Conservation (phyloP, 1,284 basidiomycete species). For the Malassezia slooffiae region DNA sequence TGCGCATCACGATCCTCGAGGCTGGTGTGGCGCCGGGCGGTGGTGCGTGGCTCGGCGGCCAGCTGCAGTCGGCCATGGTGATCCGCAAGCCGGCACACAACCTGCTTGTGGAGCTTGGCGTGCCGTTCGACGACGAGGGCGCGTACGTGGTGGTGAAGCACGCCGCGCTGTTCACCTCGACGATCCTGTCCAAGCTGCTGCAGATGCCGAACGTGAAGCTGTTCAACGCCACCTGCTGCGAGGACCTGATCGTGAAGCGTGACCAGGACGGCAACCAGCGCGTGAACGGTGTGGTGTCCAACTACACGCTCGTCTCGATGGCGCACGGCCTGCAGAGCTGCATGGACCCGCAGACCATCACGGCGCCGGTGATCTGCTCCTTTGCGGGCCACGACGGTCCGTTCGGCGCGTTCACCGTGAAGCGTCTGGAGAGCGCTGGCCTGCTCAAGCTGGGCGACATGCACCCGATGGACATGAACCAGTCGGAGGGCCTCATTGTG, state of each 20-base stretch:
- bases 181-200: slow-evolving; percentile 63
- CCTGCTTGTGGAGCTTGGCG: slow-evolving; percentile 62
- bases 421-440: slow-evolving; percentile 66
- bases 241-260: slow-evolving; percentile 44
- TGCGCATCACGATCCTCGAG: slow-evolving; percentile 70
- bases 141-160: slow-evolving; percentile 49
- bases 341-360: slow-evolving; percentile 66
- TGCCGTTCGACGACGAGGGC: slow-evolving; percentile 72
- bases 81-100: slow-evolving; percentile 67
- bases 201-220: slow-evolving; percentile 56
- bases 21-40: slow-evolving; percentile 67
- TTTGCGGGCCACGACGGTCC: slow-evolving; percentile 66
- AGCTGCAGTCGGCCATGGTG: slow-evolving; percentile 75
- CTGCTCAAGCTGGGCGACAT: slow-evolving; percentile 69
- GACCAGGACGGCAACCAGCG: slow-evolving; percentile 51
- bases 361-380: slow-evolving; percentile 54
- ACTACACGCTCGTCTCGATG: slow-evolving; percentile 66
- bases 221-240: slow-evolving; percentile 48
- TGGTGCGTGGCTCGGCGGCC: slow-evolving; percentile 52
- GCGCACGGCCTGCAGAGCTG: slow-evolving; percentile 60
- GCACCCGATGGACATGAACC: slow-evolving; percentile 50
- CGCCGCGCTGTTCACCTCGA: slow-evolving; percentile 58
- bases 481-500: slow-evolving; percentile 41
- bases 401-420: slow-evolving; percentile 74
- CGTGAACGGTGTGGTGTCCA: slow-evolving; percentile 70